Conservation (phyloP, 768 basidiomycete species). For the Kwoniella botswanensis region DNA sequence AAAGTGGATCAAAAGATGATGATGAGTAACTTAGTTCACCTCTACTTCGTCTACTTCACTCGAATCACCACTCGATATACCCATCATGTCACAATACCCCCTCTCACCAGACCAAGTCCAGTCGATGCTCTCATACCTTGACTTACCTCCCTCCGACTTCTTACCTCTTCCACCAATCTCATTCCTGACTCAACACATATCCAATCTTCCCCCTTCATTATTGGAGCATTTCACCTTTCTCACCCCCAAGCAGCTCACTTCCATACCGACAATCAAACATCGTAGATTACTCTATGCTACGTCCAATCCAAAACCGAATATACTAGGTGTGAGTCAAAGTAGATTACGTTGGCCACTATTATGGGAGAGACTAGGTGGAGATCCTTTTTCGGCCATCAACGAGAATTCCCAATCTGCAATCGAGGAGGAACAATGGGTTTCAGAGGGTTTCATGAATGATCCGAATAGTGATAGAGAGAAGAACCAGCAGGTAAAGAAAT, state of each 20-base stretch:
- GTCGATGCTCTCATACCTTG: conserved; percentile 43
- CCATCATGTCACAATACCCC: conserved; percentile 15
- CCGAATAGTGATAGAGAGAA: conserved; percentile 12
- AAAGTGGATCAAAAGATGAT: background rate
- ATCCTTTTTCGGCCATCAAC: conserved; percentile 21
- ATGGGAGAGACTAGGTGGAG: conserved; percentile 55
- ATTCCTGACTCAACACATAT: conserved; percentile 43
- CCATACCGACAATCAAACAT: conserved; percentile 48
- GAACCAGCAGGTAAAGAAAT: conserved; percentile 48
- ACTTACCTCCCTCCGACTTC: conserved; percentile 29
- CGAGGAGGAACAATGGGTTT: conserved; percentile 38
- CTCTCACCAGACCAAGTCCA: conserved; percentile 32
- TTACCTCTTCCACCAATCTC: conserved; percentile 43
- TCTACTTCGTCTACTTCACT: background rate
- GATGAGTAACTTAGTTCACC: background rate
- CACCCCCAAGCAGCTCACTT: conserved; percentile 42
- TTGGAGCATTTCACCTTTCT: conserved; percentile 36
- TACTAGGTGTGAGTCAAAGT: conserved; percentile 21
- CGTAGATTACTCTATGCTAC: conserved; percentile 47
- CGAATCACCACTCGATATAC: no score
- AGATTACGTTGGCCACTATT: conserved; percentile 52
- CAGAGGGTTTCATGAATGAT: conserved; percentile 31
- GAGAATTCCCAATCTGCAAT: conserved; percentile 21
- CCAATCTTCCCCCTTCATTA: conserved; percentile 39
- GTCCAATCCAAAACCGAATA: conserved; percentile 16